Conservation (phyloP, 352 stramenopile genomes). For the Pythium vanterpoolii region DNA sequence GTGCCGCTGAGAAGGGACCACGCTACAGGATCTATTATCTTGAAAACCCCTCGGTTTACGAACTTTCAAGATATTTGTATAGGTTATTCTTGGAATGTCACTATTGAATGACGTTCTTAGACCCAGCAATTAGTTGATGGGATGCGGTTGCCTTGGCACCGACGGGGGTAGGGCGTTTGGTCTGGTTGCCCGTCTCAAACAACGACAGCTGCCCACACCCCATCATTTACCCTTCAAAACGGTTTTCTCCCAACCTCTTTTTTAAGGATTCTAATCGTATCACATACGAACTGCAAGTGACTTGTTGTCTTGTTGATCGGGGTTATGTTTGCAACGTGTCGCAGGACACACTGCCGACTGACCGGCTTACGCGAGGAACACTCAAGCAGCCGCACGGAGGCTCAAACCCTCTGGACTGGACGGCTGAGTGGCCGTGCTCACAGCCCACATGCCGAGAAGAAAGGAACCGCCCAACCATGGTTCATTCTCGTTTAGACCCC, state of each 20-base stretch:
- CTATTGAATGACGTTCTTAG: neutral
- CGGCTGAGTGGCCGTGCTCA: conserved; percentile 7
- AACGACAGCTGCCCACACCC: neutral
- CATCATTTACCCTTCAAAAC: neutral
- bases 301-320: neutral
- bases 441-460: neutral
- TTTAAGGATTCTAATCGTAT: neutral
- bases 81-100: neutral
- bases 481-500: neutral
- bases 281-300: conserved; percentile 6
- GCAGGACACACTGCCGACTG: conserved; percentile 2
- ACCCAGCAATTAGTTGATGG: conserved; percentile 19
- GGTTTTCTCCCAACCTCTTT: neutral
- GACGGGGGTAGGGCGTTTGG: conserved; percentile 15
- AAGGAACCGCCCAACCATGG: neutral
- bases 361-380: conserved; percentile 13
- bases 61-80: neutral
- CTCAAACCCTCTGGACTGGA: neutral
- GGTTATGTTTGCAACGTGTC: conserved; percentile 6
- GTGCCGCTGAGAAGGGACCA: conserved; percentile 13
- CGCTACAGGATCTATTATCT: neutral
- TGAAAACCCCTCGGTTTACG: neutral
- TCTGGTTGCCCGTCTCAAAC: conserved; percentile 14
- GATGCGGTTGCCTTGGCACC: neutral
- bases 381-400: neutral